A percentile compares a stretch with the other conserved stretches of the same genome.
phyloP scores from a whole-genome alignment of 2,329 filamentous ascomycete species.

The Penicillium griseofulvum region DNA sequence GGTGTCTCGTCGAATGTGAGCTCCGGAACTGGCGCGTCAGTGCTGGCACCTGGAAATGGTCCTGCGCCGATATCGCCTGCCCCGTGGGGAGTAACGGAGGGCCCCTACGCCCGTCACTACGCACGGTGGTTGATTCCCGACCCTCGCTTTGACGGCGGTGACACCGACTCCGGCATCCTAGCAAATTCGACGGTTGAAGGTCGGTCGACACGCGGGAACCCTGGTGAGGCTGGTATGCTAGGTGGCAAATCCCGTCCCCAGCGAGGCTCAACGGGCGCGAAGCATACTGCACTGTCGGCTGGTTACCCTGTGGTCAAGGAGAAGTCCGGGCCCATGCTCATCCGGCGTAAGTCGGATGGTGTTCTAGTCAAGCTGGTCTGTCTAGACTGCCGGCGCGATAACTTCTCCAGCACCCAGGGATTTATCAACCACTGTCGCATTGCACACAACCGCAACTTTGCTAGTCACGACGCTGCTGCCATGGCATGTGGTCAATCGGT shows the following conservation, averaged over 20 bases:
- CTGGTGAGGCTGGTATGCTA: slow-evolving; percentile 53
- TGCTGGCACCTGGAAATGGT: slow-evolving; percentile 61
- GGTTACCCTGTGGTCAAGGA: slow-evolving; percentile 74
- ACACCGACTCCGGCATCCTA: slow-evolving; percentile 22
- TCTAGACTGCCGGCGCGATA: slow-evolving; percentile 79
- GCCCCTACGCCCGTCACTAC: slow-evolving; percentile 92
- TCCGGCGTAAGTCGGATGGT: slow-evolving; percentile 79
- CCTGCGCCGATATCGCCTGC: slow-evolving; percentile 73
- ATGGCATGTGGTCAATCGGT: slow-evolving; percentile 81
- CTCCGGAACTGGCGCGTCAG: slow-evolving; percentile 69
- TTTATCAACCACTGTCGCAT: slow-evolving; percentile 99
- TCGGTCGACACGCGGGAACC: slow-evolving; percentile 75
- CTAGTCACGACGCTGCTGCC: slow-evolving; percentile 93
- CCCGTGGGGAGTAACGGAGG: slow-evolving; percentile 86
- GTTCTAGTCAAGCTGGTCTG: slow-evolving; percentile 88
- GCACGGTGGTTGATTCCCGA: slow-evolving; percentile 93
- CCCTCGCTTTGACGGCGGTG: slow-evolving; percentile 72
- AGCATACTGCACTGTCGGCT: slow-evolving; percentile 66
- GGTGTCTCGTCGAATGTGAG: slow-evolving; percentile 66
- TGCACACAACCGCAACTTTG: slow-evolving; percentile 87
- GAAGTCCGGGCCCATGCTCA: slow-evolving; percentile 75
- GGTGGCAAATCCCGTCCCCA: slow-evolving; percentile 58
- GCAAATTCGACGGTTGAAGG: slow-evolving; percentile 59
- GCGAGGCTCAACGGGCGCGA: slow-evolving; percentile 60
- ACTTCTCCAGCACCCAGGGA: slow-evolving; percentile 96